Evolutionary conservation across 306 rosid species (phyloP).

Genomic region (Macrotyloma uniflorum): DNA sequence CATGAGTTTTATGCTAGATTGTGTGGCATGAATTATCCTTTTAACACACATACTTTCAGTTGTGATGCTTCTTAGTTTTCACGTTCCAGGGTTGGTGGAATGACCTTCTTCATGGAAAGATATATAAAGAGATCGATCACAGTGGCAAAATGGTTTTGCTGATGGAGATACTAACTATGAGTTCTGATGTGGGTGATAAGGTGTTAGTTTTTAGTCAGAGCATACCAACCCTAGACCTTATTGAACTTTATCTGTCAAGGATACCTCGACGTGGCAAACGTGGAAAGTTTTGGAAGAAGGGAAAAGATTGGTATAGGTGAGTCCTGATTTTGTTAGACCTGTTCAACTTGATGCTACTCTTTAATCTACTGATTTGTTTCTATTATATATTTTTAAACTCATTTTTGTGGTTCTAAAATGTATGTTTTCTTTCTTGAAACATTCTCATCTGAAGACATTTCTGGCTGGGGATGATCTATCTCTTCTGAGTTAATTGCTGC

Average conservation of each 20-base stretch:
- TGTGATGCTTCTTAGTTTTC: slow-evolving; percentile 30
- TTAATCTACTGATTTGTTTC: slow-evolving; percentile 18
- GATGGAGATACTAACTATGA: slow-evolving; percentile 79
- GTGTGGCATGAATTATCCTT: slow-evolving; percentile 19
- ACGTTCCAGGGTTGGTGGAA: slow-evolving; percentile 92
- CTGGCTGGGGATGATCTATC: slow-evolving; percentile 27
- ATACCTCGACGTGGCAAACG: slow-evolving; percentile 65
- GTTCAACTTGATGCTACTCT: slow-evolving; percentile 32
- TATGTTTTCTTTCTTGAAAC: slow-evolving; percentile 13
- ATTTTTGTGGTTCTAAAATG: slow-evolving; percentile 18
- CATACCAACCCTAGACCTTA: slow-evolving; percentile 92
- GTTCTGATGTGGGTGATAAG: slow-evolving; percentile 88
- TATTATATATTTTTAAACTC: not conserved
- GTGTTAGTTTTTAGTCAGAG: slow-evolving; percentile 98
- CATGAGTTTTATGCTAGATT: not conserved
- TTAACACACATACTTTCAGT: slow-evolving; percentile 22
- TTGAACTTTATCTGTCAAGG: slow-evolving; percentile 84
- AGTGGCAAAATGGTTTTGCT: slow-evolving; percentile 97
- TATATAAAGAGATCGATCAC: slow-evolving; percentile 76
- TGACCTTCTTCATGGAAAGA: slow-evolving; percentile 75
- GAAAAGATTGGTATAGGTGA: slow-evolving; percentile 97
- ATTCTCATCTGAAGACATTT: slow-evolving; percentile 25
- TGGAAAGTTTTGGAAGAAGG: slow-evolving; percentile 88
- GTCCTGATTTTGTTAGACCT: slow-evolving; percentile 39
- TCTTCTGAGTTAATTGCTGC: not conserved